Evolutionary conservation across 495 filamentous ascomycete genomes (phyloP).

Genomic region (Saxispiralis lemnorum): DNA sequence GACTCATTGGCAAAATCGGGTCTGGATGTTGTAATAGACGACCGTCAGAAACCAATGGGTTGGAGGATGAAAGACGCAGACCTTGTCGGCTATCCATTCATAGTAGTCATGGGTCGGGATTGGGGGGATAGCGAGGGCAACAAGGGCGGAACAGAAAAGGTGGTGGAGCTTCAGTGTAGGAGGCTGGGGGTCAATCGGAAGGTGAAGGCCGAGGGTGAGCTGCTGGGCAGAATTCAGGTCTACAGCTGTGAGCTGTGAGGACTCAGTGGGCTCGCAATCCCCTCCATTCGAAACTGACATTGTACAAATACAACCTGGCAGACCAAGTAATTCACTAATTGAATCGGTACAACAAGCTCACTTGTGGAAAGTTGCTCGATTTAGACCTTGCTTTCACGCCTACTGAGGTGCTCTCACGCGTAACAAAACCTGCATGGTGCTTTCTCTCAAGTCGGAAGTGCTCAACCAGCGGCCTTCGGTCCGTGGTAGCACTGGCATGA

Average conservation of each 20-base stretch:
- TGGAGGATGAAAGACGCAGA: constrained; percentile 87
- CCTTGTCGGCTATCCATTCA: constrained; percentile 68
- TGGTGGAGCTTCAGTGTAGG: constrained; percentile 65
- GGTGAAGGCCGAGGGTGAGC: constrained; percentile 1
- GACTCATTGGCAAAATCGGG: constrained; percentile 22
- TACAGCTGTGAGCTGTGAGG: constrained; percentile 10
- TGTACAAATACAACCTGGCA: no score
- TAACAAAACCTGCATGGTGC: no score
- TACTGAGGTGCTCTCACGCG: no score
- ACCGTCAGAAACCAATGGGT: constrained; percentile 47
- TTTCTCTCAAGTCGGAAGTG: no score
- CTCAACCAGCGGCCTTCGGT: no score
- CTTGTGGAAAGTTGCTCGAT: no score
- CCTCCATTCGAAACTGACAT: no score
- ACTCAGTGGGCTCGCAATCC: not conserved
- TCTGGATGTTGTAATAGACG: constrained; percentile 54
- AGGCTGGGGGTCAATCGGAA: constrained; percentile 25
- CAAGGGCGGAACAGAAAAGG: not conserved
- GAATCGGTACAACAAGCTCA: no score
- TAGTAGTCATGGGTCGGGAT: constrained; percentile 56
- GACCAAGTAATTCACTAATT: no score
- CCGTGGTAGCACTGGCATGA: no score
- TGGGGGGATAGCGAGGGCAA: constrained; percentile 40
- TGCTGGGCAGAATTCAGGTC: constrained; percentile 2
- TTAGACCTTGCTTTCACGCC: no score